Percentiles rank a stretch among this genome's conserved stretches.
These are phyloP conservation scores for Tricholoma saponaceum DNA, from an alignment of 768 basidiomycete genomes.

Conservation along the genomic window DNA sequence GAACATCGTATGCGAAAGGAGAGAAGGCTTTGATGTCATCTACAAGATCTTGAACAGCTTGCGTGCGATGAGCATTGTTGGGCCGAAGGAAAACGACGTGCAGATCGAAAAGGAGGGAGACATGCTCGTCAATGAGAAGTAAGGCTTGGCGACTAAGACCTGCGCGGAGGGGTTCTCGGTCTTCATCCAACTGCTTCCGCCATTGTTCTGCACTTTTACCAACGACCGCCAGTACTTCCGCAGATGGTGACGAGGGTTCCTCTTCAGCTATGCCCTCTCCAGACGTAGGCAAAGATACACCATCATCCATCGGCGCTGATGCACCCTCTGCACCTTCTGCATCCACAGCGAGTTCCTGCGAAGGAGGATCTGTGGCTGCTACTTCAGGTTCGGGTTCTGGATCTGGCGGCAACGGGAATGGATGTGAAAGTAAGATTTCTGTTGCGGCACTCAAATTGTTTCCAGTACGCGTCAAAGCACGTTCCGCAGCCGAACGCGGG, in stretches of 20 bases:
- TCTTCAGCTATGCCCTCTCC: slow-evolving; percentile 22
- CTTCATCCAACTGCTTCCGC: slow-evolving; percentile 59
- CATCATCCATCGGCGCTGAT: slow-evolving; percentile 21
- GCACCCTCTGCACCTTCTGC: slow-evolving; percentile 8
- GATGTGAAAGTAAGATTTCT: slow-evolving; percentile 79
- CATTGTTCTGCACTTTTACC: slow-evolving; percentile 60
- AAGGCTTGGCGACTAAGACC: slow-evolving; percentile 69
- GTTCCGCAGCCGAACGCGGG: slow-evolving; percentile 79
- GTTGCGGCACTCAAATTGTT: slow-evolving; percentile 91
- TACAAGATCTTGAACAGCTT: slow-evolving; percentile 68
- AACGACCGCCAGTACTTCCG: slow-evolving; percentile 6
- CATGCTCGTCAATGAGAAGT: slow-evolving; percentile 79
- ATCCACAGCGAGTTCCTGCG: slow-evolving; percentile 2
- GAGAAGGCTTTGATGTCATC: slow-evolving; percentile 74
- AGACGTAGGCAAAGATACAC: slow-evolving; percentile 22
- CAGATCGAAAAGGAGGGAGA: slow-evolving; percentile 86
- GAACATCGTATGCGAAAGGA: slow-evolving; percentile 57
- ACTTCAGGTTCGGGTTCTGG: slow-evolving; percentile 40
- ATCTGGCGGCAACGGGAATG: slow-evolving; percentile 72
- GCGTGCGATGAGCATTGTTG: slow-evolving; percentile 51
- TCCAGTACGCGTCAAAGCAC: slow-evolving; percentile 76
- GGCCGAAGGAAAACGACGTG: slow-evolving; percentile 75
- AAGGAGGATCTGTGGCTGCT: slow-evolving; percentile 4
- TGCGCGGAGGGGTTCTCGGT: slow-evolving; percentile 61
- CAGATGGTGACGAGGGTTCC: slow-evolving; percentile 13